Percentiles rank a stretch among this genome's conserved stretches.
phyloP scores from a whole-genome alignment of 306 rosid genomes.

The Senna tora region DNA sequence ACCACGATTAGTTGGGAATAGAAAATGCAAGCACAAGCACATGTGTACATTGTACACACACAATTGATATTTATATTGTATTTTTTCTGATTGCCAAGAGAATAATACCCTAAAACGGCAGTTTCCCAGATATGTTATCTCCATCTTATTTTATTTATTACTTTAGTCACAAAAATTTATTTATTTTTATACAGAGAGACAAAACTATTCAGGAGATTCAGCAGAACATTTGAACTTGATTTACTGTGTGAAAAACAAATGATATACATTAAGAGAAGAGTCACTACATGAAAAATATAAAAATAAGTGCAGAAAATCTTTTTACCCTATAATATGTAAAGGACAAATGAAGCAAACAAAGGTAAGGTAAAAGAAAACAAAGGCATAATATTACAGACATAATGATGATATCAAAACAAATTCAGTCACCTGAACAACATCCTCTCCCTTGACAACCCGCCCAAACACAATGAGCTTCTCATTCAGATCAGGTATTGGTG shows the following conservation, averaged over 20 bases:
- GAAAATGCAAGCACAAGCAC: not conserved
- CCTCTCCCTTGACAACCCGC: conserved; percentile 87
- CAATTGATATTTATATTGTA: not conserved
- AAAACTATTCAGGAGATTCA: conserved; percentile 4
- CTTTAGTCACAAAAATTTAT: too few relatives aligned
- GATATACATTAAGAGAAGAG: not conserved
- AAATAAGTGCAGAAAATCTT: conserved; percentile 10
- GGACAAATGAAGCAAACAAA: not conserved
- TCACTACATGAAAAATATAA: not conserved
- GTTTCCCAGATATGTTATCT: not conserved
- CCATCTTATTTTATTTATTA: too few relatives aligned
- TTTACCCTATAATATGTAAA: not conserved
- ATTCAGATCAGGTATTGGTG: conserved; percentile 91
- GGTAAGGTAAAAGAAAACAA: conserved; percentile 20
- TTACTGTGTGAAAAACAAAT: not conserved
- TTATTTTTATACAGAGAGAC: too few relatives aligned
- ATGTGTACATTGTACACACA: not conserved
- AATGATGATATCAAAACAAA: conserved; percentile 22
- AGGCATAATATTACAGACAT: conserved; percentile 2
- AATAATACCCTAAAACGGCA: not conserved
- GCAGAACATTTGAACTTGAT: not conserved
- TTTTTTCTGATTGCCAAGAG: too few relatives aligned
- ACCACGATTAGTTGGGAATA: not conserved
- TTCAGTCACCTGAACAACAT: conserved; percentile 87
- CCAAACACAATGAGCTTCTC: conserved; percentile 89